Evolutionary conservation across 2,329 filamentous ascomycete species (phyloP), one percentile per base, ranked within the genome.

Genomic region (Botrytis pseudocinerea): DNA sequence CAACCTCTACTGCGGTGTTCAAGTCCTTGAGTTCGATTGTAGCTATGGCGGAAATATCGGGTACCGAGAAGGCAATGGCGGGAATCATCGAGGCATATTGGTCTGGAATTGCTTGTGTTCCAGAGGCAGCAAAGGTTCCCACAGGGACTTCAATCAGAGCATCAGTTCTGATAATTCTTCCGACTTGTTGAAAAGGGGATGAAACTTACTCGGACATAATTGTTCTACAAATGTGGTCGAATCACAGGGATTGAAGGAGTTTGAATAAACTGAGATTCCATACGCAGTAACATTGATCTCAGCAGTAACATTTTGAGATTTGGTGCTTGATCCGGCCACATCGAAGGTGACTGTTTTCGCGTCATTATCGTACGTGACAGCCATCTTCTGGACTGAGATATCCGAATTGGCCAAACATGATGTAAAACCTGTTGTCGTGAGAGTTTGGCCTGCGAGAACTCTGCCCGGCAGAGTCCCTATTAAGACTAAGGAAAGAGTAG

Each of bases 11-110:
- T 57, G 86, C 87, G 7, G 84, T 85, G 46, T 91, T 88, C 57
- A 89, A 82, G 7, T 89, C 84, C 74, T 87, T 90, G 63, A 99
- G 87, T 80, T 93, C 85, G 76, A 99, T 85, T 62, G 91, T 96
- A 48, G 95, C 96, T 78, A 91, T 84, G 54, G 95, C 95, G 72
- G 95, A 91, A 77, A 99, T 92, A 81, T 99, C 95, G 68, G 96
- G 96, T 46, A 99, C 86, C 74, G 89, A 88, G 84, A 98, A 99
- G 20, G 95, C 95, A 77, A 99, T 97, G 3, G 89, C 84, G 1
- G 96, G 96, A 59, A 99, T 95, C 83, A 92, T 84, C 71, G 87
- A 87, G 72, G 93, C 90, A 80, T 91, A 95, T 74, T 90, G 80
- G 0, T 87, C 83, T 25, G 94, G 92, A 57, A 99, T 92, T 44